phyloP scores from a whole-genome alignment of 2,329 filamentous ascomycete genomes.

The Phyllachora maydis region DNA sequence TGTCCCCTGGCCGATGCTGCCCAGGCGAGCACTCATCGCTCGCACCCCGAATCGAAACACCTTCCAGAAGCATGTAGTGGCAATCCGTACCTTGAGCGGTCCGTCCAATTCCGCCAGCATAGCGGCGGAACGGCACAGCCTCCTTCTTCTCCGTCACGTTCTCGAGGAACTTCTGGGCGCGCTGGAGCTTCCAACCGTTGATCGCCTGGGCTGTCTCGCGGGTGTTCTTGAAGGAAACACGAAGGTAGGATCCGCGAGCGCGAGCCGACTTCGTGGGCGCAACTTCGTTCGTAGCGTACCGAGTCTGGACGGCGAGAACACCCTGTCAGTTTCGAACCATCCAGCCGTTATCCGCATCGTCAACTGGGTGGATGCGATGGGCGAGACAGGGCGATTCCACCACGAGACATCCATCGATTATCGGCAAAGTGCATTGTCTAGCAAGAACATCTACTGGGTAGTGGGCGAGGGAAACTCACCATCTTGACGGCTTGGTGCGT shows the following conservation, averaged over 20 bases:
- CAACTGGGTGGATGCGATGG: too few species aligned
- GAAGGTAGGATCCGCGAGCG: constrained; percentile 95
- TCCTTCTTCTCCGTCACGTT: constrained; percentile 96
- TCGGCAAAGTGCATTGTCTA: too few species aligned
- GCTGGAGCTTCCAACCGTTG: constrained; percentile 96
- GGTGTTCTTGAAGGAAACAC: constrained; percentile 99
- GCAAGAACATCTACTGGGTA: too few species aligned
- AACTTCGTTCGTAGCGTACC: constrained; percentile 87
- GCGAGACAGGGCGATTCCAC: too few species aligned
- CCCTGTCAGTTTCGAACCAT: too few species aligned
- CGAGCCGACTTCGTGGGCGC: constrained; percentile 83
- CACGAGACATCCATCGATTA: constrained; percentile 1
- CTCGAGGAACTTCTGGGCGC: constrained; percentile 90
- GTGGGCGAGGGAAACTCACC: constrained; percentile 19
- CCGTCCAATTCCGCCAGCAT: constrained; percentile 87
- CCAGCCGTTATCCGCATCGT: too few species aligned
- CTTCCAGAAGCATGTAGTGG: too few species aligned
- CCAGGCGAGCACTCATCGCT: too few species aligned
- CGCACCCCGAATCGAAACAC: too few species aligned
- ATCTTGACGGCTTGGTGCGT: constrained; percentile 33
- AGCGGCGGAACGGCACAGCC: constrained; percentile 95
- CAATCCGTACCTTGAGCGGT: constrained; percentile 79
- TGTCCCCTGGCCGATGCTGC: too few species aligned
- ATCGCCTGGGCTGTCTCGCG: constrained; percentile 98
- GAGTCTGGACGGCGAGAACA: constrained; percentile 46